Evolutionary conservation across 306 rosid species (phyloP).

Genomic region (Acacia crassicarpa): DNA sequence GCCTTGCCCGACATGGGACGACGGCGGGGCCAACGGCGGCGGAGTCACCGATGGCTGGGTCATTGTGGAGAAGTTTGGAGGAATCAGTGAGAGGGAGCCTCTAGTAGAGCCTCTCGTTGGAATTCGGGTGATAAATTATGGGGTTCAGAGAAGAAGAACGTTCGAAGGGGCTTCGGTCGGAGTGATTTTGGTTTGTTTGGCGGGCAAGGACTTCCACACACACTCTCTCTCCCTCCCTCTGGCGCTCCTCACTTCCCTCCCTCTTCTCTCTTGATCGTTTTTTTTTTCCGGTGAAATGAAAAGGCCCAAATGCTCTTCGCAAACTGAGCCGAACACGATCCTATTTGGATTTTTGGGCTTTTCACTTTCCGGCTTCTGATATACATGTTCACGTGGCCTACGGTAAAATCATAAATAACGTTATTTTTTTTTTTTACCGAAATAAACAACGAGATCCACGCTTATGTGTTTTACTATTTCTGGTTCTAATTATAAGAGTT

Average conservation of each 20-base stretch:
- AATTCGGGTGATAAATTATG: conserved; percentile 3
- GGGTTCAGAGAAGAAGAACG: not conserved
- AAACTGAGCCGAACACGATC: not conserved
- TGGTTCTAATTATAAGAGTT: too few relatives aligned
- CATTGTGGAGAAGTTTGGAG: conserved; percentile 28
- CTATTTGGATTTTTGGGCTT: not conserved
- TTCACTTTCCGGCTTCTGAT: not conserved
- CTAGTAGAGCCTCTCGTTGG: not conserved
- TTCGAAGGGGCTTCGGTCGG: conserved; percentile 30
- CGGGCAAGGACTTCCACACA: conserved; percentile 20
- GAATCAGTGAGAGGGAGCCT: conserved; percentile 13
- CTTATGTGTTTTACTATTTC: too few relatives aligned
- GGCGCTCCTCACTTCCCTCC: not conserved
- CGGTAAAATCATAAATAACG: not conserved
- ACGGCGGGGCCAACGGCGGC: conserved; percentile 38
- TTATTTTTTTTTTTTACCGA: too few relatives aligned
- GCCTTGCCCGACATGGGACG: conserved; percentile 40
- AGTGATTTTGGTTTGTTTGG: conserved; percentile 36
- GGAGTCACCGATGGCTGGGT: conserved; percentile 57
- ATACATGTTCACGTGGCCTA: not conserved
- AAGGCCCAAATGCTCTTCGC: conserved; percentile 25
- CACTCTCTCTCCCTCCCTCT: not conserved
- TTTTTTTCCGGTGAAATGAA: not conserved
- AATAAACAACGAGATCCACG: too few relatives aligned
- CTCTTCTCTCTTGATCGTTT: not conserved